Evolutionary conservation across 2,329 filamentous ascomycete genomes (phyloP).

Genomic region (Amauroascus niger): DNA sequence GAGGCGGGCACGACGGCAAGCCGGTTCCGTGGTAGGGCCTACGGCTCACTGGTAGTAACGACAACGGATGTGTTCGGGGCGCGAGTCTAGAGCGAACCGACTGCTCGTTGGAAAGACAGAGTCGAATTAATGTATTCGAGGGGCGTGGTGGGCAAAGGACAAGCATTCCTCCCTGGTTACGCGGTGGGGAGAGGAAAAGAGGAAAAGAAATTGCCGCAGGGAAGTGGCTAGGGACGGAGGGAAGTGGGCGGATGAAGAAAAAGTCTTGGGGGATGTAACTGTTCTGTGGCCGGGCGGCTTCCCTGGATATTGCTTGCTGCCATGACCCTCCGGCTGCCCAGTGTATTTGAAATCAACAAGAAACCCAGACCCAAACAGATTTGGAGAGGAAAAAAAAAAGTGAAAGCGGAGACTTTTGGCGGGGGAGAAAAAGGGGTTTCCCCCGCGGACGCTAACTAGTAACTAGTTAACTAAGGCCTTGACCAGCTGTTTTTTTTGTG

Average conservation of each 20-base stretch:
- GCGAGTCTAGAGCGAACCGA: too few relatives aligned
- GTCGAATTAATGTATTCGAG: conserved; percentile 7
- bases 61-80: too few relatives aligned
- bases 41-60: background rate
- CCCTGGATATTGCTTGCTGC: background rate
- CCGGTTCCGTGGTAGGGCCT: too few relatives aligned
- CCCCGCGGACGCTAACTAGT: too few relatives aligned
- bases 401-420: too few relatives aligned
- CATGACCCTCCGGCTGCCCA: too few relatives aligned
- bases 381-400: too few relatives aligned
- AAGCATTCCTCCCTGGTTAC: conserved; percentile 1
- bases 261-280: background rate
- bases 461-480: too few relatives aligned
- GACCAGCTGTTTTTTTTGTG: too few relatives aligned
- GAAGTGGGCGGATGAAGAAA: background rate
- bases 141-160: conserved; percentile 4
- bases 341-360: too few relatives aligned
- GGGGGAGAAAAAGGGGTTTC: too few relatives aligned
- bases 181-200: background rate
- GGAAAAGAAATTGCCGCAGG: background rate
- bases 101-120: background rate
- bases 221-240: conserved; percentile 4
- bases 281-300: background rate
- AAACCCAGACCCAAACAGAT: too few relatives aligned
- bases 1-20: background rate